phyloP scores from a whole-genome alignment of 129 eudicot species.

The Apium graveolens region DNA sequence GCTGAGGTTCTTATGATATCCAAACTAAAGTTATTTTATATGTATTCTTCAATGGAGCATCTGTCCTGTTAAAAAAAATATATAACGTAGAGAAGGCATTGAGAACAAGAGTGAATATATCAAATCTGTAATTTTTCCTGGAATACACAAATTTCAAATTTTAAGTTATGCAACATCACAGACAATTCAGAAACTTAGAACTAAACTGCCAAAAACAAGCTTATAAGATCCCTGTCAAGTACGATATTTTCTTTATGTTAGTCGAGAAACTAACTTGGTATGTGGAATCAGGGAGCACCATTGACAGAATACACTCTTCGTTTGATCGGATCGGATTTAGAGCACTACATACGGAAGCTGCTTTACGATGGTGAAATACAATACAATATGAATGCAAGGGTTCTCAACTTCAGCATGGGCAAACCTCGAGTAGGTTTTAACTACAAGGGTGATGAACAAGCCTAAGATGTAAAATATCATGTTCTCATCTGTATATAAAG shows the following conservation, averaged over 20 bases:
- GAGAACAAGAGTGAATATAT: background rate
- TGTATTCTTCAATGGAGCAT: background rate
- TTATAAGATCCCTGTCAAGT: background rate
- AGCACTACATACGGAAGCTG: constrained; percentile 85
- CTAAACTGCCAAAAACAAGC: background rate
- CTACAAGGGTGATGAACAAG: constrained; percentile 46
- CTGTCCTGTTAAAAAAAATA: background rate
- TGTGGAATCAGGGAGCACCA: constrained; percentile 69
- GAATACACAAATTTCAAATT: background rate
- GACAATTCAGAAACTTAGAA: background rate
- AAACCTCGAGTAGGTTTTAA: constrained; percentile 84
- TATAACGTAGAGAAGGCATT: background rate
- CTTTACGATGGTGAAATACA: constrained; percentile 66
- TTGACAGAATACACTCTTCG: constrained; percentile 92
- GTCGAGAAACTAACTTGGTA: background rate
- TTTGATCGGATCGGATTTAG: constrained; percentile 80
- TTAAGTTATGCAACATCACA: background rate
- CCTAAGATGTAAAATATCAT: background rate
- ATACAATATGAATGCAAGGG: constrained; percentile 87
- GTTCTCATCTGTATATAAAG: background rate
- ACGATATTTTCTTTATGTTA: background rate
- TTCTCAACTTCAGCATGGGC: constrained; percentile 95
- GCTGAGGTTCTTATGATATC: background rate
- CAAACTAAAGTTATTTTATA: too few relatives aligned
- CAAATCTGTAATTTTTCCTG: background rate